Evolutionary conservation across 257 asterid species (phyloP).

Genomic region (Solanum medicagineum): DNA sequence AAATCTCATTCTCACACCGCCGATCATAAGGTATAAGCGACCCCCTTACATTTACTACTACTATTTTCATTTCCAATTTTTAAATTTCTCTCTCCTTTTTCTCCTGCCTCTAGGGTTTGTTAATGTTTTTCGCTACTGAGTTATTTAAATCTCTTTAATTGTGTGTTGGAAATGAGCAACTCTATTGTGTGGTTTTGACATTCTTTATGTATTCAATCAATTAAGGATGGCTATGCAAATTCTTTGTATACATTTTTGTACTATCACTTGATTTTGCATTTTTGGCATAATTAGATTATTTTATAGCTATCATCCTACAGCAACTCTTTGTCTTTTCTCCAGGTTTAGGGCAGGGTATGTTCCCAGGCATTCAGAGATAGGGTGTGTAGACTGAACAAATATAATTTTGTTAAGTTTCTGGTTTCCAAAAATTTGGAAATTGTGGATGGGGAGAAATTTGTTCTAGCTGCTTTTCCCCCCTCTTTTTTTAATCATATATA

Average conservation of each 20-base stretch:
- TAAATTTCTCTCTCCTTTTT: not conserved
- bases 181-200: not conserved
- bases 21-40: slow-evolving; percentile 58
- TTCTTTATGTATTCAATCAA: not conserved
- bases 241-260: not conserved
- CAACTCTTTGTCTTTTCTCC: not conserved
- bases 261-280: not conserved
- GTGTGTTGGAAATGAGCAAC: not conserved
- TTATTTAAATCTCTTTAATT: not conserved
- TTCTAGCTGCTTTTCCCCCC: not conserved
- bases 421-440: not conserved
- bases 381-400: not conserved
- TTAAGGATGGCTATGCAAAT: not conserved
- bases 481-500: not conserved
- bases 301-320: not conserved
- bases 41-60: not conserved
- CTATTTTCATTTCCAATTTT: not conserved
- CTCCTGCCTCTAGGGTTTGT: not conserved
- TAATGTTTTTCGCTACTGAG: not conserved
- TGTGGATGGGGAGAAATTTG: not conserved
- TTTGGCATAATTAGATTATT: not conserved
- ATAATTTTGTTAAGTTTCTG: not conserved
- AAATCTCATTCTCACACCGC: slow-evolving; percentile 62
- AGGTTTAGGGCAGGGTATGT: not conserved
- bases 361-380: not conserved